Conservation (phyloP, 2,329 filamentous ascomycete genomes). For the Xylariaceae sp. region DNA sequence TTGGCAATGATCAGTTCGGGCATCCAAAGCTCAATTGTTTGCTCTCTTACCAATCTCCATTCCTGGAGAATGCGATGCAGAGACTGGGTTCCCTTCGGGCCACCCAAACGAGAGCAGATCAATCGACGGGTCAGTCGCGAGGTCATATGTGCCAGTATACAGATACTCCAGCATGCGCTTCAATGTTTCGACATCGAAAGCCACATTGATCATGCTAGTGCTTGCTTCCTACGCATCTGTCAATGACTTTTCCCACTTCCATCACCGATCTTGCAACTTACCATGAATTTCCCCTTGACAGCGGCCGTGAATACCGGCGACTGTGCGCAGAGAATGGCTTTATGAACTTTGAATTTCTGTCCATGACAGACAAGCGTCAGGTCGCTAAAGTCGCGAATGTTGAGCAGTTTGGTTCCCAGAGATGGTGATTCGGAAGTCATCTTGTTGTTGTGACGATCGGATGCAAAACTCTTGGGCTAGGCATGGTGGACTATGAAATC, state of each 20-base stretch:
- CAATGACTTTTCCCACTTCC: not conserved
- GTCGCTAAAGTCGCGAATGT: conserved; percentile 7
- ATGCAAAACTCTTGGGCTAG: no score
- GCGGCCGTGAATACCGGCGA: conserved; percentile 22
- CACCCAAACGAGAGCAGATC: no score
- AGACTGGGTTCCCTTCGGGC: no score
- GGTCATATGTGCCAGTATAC: conserved; percentile 10
- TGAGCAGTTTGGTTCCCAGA: no score
- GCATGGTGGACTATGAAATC: no score
- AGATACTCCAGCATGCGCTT: conserved; percentile 15
- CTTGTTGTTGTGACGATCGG: no score
- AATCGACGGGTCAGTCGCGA: not conserved
- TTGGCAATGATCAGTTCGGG: no score
- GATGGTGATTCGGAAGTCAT: no score
- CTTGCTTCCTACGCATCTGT: conserved; percentile 3
- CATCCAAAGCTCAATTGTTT: no score
- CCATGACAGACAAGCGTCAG: conserved; percentile 20
- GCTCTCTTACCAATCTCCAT: no score
- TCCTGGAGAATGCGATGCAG: no score
- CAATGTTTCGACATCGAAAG: conserved; percentile 5
- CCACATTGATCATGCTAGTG: conserved; percentile 3
- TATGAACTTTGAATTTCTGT: conserved; percentile 25
- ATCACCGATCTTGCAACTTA: conserved; percentile 8
- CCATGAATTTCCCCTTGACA: conserved; percentile 26
- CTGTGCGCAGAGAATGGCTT: conserved; percentile 21